phyloP scores from a whole-genome alignment of 2,329 filamentous ascomycete species.

The Cladophialophora carrionii region DNA sequence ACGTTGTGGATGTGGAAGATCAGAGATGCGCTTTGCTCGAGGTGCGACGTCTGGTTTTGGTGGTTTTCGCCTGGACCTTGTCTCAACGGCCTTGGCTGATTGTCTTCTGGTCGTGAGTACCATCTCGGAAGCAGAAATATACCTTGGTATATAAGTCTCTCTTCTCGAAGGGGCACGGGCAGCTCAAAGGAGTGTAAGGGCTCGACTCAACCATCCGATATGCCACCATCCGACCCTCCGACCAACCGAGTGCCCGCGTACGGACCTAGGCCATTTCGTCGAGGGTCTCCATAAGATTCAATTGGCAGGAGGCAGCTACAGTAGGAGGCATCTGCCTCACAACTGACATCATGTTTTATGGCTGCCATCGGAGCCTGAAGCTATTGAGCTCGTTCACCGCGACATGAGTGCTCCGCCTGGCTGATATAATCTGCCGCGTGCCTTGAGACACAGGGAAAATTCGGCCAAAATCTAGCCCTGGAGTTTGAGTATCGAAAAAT shows the following conservation, averaged over 20 bases:
- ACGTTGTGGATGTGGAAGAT: not conserved
- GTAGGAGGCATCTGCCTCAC: not conserved
- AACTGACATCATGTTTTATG: not conserved
- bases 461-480: not conserved
- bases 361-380: not conserved
- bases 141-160: not conserved
- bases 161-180: not conserved
- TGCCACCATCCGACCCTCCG: slow-evolving; percentile 14
- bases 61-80: not conserved
- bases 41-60: not conserved
- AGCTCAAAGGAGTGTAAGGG: not conserved
- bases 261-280: not conserved
- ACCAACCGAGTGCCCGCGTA: not conserved
- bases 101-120: not conserved
- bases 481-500: not conserved
- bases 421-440: not conserved
- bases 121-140: not conserved
- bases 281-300: not conserved
- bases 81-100: not conserved
- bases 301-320: too few species aligned
- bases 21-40: not conserved
- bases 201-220: slow-evolving; percentile 4
- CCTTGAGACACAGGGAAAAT: not conserved
- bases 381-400: not conserved
- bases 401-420: not conserved